phyloP scores from a whole-genome alignment of 2,329 filamentous ascomycete genomes.

The Didymella segeticola region DNA sequence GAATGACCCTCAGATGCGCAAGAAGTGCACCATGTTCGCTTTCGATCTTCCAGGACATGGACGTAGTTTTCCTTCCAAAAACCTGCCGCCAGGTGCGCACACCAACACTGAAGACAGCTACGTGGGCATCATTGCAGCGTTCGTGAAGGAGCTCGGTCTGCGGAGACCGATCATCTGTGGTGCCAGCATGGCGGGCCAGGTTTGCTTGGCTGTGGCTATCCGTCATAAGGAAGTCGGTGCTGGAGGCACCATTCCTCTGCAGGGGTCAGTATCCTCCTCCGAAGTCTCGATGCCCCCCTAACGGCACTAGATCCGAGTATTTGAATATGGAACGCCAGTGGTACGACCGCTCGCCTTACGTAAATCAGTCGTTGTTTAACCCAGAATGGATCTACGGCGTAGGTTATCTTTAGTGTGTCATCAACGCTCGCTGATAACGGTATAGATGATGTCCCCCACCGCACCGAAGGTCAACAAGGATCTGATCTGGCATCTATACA shows the following conservation, averaged over 20 bases:
- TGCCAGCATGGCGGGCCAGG: conserved; percentile 60
- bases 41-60: conserved; percentile 61
- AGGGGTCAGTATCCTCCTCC: conserved; percentile 42
- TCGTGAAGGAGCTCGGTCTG: conserved; percentile 54
- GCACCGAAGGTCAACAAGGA: conserved; percentile 55
- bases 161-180: conserved; percentile 58
- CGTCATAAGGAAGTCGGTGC: conserved; percentile 56
- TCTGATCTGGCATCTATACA: conserved; percentile 60
- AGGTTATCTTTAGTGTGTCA: background rate
- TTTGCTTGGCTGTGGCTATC: conserved; percentile 57
- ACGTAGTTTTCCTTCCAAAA: conserved; percentile 54
- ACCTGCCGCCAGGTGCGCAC: conserved; percentile 53
- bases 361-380: conserved; percentile 58
- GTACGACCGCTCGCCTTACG: conserved; percentile 55
- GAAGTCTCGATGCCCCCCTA: conserved; percentile 19
- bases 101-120: conserved; percentile 58
- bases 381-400: conserved; percentile 58
- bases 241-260: conserved; percentile 55
- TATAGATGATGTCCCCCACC: conserved; percentile 55
- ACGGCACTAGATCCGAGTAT: conserved; percentile 43
- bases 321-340: conserved; percentile 54
- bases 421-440: background rate
- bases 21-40: conserved; percentile 58
- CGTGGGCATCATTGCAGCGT: conserved; percentile 54
- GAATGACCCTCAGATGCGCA: conserved; percentile 56